Percentiles rank a stretch among this genome's conserved stretches.
These are phyloP conservation scores for Fusarium anthophilum DNA, from an alignment of 2,329 filamentous ascomycete species.

Conservation along the genomic window DNA sequence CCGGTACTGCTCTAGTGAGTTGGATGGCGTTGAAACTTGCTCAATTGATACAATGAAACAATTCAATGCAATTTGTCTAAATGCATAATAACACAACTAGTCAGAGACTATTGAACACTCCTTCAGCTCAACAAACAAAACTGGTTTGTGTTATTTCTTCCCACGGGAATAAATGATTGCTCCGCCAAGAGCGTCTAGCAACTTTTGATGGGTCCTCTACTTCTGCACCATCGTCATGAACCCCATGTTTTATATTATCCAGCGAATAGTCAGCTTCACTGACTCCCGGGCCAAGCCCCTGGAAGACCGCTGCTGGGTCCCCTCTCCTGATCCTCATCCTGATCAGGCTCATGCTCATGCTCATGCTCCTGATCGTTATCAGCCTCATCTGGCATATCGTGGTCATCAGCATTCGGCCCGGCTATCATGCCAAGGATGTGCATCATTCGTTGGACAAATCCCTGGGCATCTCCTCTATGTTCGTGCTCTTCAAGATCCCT, in stretches of 20 bases:
- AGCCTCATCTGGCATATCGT: slow-evolving; percentile 16
- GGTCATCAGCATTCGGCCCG: slow-evolving; percentile 25
- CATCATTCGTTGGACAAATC: slow-evolving; percentile 34
- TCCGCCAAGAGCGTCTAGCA: slow-evolving; percentile 5
- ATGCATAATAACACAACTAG: neutral
- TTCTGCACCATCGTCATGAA: neutral
- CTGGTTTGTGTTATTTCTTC: neutral
- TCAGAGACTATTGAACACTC: neutral
- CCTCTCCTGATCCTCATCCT: neutral
- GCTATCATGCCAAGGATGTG: slow-evolving; percentile 20
- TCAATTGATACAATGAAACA: neutral
- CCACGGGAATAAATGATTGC: slow-evolving; percentile 23
- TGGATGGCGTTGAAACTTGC: slow-evolving; percentile 1
- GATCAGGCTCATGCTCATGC: slow-evolving; percentile 1
- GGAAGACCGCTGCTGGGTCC: slow-evolving; percentile 34
- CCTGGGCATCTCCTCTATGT: slow-evolving; percentile 37
- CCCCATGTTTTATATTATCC: neutral
- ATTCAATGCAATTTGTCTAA: neutral
- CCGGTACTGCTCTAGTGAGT: slow-evolving; percentile 12
- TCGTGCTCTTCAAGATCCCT: slow-evolving; percentile 45
- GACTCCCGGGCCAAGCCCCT: slow-evolving; percentile 50
- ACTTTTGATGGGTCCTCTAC: slow-evolving; percentile 7
- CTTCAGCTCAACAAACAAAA: neutral
- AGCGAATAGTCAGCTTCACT: slow-evolving; percentile 12
- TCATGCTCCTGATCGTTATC: slow-evolving; percentile 14